These are phyloP conservation scores for Fusarium papillatum DNA, from an alignment of 2,329 filamentous ascomycete species.

Conservation along the genomic window DNA sequence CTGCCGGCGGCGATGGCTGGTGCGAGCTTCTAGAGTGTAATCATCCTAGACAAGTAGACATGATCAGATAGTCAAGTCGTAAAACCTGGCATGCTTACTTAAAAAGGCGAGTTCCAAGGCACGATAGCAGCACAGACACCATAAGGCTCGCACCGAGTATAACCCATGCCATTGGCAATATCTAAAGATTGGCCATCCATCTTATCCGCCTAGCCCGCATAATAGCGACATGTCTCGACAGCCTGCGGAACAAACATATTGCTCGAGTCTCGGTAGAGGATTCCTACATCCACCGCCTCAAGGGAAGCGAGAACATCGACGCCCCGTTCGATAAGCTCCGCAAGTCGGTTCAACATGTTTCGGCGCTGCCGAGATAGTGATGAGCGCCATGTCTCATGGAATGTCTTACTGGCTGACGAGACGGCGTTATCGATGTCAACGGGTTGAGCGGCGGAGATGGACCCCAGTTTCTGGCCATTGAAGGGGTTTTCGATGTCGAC, in stretches of 20 bases:
- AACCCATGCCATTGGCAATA: constrained; percentile 76
- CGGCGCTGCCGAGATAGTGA: constrained; percentile 78
- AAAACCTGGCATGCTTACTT: neutral
- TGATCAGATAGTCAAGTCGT: neutral
- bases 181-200: constrained; percentile 85
- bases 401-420: constrained; percentile 82
- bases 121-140: constrained; percentile 80
- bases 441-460: constrained; percentile 17
- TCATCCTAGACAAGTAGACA: constrained; percentile 13
- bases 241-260: constrained; percentile 62
- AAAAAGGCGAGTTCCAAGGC: constrained; percentile 79
- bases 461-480: constrained; percentile 1
- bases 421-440: constrained; percentile 81
- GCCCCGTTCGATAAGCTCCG: constrained; percentile 82
- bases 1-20: constrained; percentile 74
- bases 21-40: constrained; percentile 67
- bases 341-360: constrained; percentile 76
- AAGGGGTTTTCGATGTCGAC: constrained; percentile 15
- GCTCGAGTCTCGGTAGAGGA: constrained; percentile 63
- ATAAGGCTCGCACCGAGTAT: constrained; percentile 81
- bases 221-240: constrained; percentile 66
- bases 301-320: constrained; percentile 78
- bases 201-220: constrained; percentile 87
- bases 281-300: constrained; percentile 86
- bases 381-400: constrained; percentile 74